Base-by-base conservation (phyloP, 2,329 filamentous ascomycete species). In the Thermochaetoides dissita region DNA sequence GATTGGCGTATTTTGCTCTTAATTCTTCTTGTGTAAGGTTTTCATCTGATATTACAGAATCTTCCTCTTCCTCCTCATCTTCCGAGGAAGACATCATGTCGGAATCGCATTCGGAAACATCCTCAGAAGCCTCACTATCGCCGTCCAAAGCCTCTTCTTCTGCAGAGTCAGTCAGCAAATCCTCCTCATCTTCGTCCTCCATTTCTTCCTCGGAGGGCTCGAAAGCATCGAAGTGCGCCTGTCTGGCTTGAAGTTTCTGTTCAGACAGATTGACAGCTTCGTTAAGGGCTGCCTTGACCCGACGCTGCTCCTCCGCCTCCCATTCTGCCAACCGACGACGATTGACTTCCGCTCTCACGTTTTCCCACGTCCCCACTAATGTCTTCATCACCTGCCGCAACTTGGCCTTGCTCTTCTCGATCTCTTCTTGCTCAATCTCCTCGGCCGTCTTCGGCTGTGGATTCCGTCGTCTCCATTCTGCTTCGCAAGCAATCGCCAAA, bases 401-500 rank as follows among this genome's bases (percentile, higher is more conserved):
- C 29, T 77, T 73, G 37, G 66, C 63, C 46, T 79, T 68, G 60
- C 78, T 78, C 52, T 78, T 69, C 24, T 80, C 77, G 41, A 73
- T 70, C 45, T 84, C 78, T 57, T 96, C 89, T 10, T 74, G 75
- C 52, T 88, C 79, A 11, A 95, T 71, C 57, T 96, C 82, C 55
- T 95, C 86, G 1, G 73, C 68, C 1, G 80, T 79, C 52, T 85
- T 85, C 8, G 82, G 81, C 51, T 86, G 81, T 42, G 53, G 53
- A 35, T 56, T 56, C 10, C 77, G 75, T 41, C 76, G 67, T 40
- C 78, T 67, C 81, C 83, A 88, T 56, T 81, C 80, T 10, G 85
- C 81, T 41, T 80, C 69, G 52, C 84, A 85, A 36, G 84, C 81
- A 54, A 84, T 76, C 1, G 89, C 89, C 41, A 93, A 61, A 41